Evolutionary conservation across 2,329 filamentous ascomycete genomes (phyloP), one percentile per base, ranked within the genome.

Genomic region (Truncatella angustata): DNA sequence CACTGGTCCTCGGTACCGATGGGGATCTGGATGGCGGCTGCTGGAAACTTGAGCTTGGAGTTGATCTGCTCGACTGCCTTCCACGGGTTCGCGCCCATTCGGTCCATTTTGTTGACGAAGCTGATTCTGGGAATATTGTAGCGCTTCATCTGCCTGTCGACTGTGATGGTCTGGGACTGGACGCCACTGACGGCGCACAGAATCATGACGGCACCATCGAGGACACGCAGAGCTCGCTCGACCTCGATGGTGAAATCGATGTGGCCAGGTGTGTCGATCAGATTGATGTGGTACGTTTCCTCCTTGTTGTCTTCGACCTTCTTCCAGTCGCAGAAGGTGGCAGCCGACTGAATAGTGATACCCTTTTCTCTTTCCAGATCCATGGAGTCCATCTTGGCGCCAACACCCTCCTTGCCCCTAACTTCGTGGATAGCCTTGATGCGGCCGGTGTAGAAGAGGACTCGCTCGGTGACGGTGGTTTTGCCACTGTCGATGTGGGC

Each of bases 361-460:
- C 94, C 94, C 78, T 97, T 96, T 72, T 97, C 94, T 72, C 94
- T 83, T 75, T 99, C 94, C 61, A 99, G 79, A 63, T 99, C 94
- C 94, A 99, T 99, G 23, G 92, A 97, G 77, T 99, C 94, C 94
- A 99, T 99, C 78, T 99, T 99, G 55, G 94, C 94, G 59, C 94
- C 94, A 36, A 97, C 91, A 32, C 89, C 84, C 80, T 99, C 94
- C 67, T 93, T 92, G 54, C 91, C 91, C 66, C 94, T 85, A 39
- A 99, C 94, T 74, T 99, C 94, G 77, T 99, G 94, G 65, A 99
- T 97, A 28, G 90, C 82, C 69, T 95, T 95, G 74, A 97, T 97
- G 68, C 94, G 88, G 59, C 94, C 94, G 51, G 94, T 97, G 73
- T 99, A 99, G 81, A 92, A 99, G 52, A 99, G 87, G 40, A 99